Conservation (phyloP, 805 yeast genomes). For the Myxozyma sirexii region DNA sequence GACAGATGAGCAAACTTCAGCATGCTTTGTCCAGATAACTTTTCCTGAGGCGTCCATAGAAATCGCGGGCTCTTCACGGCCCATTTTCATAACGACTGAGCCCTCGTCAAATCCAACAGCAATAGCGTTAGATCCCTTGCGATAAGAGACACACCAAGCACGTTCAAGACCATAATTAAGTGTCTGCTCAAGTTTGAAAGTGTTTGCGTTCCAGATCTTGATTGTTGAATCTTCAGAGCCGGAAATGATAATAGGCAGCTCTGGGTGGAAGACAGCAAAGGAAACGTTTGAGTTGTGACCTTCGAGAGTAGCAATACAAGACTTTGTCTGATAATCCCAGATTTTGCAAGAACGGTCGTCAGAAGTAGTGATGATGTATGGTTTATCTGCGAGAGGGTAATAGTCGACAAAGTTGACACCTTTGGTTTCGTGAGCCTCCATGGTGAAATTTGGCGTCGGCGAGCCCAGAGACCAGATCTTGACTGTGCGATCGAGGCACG, state of each 20-base stretch:
- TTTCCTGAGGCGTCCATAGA: constrained; percentile 94
- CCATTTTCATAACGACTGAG: constrained; percentile 80
- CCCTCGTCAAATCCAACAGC: constrained; percentile 97
- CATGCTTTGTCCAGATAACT: constrained; percentile 85
- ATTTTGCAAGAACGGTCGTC: constrained; percentile 83
- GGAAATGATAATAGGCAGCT: constrained; percentile 87
- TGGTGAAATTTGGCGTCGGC: constrained; percentile 83
- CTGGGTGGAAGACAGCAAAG: constrained; percentile 98
- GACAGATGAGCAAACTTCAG: constrained; percentile 83
- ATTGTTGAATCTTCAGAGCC: constrained; percentile 97
- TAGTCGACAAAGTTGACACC: constrained; percentile 97
- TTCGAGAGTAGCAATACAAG: constrained; percentile 89
- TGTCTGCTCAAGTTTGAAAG: constrained; percentile 91
- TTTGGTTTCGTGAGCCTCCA: constrained; percentile 85
- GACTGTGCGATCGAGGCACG: constrained; percentile 93
- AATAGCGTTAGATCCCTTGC: constrained; percentile 72
- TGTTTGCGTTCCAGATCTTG: constrained; percentile 91
- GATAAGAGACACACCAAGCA: constrained; percentile 90
- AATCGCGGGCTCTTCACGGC: constrained; percentile 90
- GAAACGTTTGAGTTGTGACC: constrained; percentile 95
- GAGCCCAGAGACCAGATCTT: constrained; percentile 96
- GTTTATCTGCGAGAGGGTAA: constrained; percentile 96
- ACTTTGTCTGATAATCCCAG: constrained; percentile 93
- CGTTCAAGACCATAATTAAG: constrained; percentile 90
- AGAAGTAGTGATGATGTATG: constrained; percentile 90